A percentile compares a stretch with the other conserved stretches of the same genome.
Conservation (phyloP, 208 protist species). For the Leptomonas seymouri region DNA sequence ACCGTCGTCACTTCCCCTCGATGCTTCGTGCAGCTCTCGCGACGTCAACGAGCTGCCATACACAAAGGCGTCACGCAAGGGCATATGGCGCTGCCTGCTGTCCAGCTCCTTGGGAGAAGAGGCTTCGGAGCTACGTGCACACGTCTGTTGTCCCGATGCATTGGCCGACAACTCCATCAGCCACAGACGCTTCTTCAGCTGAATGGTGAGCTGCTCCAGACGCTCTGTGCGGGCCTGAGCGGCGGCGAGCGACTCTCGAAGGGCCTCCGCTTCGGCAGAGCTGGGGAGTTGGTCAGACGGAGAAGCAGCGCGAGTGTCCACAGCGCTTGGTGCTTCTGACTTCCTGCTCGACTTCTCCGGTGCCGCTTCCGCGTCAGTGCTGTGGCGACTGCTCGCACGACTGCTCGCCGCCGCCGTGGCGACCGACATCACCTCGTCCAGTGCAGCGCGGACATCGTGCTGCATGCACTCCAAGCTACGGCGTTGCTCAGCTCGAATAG, state of each 20-base stretch:
- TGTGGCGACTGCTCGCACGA: constrained; percentile 13
- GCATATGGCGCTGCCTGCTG: not conserved
- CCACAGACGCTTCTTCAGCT: constrained; percentile 62
- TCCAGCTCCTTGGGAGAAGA: not conserved
- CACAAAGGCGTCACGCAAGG: constrained; percentile 30
- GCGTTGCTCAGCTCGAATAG: constrained; percentile 22
- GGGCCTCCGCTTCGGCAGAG: constrained; percentile 7
- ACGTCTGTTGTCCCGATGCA: not conserved
- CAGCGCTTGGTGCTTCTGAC: not conserved
- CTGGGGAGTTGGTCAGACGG: not conserved
- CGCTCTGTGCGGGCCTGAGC: constrained; percentile 30
- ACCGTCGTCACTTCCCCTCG: not conserved
- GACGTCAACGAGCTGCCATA: constrained; percentile 4
- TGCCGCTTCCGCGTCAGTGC: not conserved
- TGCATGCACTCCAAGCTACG: constrained; percentile 22
- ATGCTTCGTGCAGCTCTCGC: not conserved
- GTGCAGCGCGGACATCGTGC: constrained; percentile 11
- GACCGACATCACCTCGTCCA: constrained; percentile 12
- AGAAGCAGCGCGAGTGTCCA: not conserved
- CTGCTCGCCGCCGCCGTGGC: constrained; percentile 1
- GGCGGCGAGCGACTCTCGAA: constrained; percentile 13
- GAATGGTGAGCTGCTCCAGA: constrained; percentile 44
- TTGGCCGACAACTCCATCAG: constrained; percentile 24
- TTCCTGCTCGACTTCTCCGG: not conserved
- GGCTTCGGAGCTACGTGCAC: not conserved